phyloP scores from a whole-genome alignment of 371 early-diverging fungal species.

The Syncephalis plumigaleata region DNA sequence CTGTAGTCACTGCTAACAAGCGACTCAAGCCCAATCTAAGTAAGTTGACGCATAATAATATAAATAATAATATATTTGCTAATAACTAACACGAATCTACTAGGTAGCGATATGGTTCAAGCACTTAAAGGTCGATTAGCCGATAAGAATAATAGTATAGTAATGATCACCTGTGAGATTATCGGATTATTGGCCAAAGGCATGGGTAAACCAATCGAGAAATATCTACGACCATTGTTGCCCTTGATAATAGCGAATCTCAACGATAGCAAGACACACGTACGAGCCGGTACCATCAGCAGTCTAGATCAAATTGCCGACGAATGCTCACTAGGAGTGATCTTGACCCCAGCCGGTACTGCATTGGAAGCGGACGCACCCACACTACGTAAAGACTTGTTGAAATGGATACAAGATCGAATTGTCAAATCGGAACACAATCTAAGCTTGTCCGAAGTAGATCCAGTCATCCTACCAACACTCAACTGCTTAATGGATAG shows the following conservation, averaged over 20 bases:
- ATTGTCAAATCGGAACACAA: slow-evolving; percentile 7
- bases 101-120: slow-evolving; percentile 47
- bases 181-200: slow-evolving; percentile 49
- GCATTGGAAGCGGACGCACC: slow-evolving; percentile 59
- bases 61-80: too few species aligned
- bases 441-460: slow-evolving; percentile 29
- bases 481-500: slow-evolving; percentile 75
- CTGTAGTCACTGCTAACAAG: slow-evolving; percentile 53
- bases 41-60: not conserved
- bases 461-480: slow-evolving; percentile 40
- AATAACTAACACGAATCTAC: too few species aligned
- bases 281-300: slow-evolving; percentile 57
- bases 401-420: slow-evolving; percentile 36
- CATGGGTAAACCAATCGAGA: slow-evolving; percentile 75
- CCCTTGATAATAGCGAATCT: slow-evolving; percentile 20
- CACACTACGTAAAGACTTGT: slow-evolving; percentile 67
- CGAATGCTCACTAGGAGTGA: slow-evolving; percentile 42
- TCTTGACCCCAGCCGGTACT: slow-evolving; percentile 41
- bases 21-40: slow-evolving; percentile 66
- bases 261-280: slow-evolving; percentile 76
- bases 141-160: slow-evolving; percentile 84
- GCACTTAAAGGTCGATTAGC: slow-evolving; percentile 65
- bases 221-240: slow-evolving; percentile 39
- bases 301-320: slow-evolving; percentile 49
- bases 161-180: slow-evolving; percentile 52